Base-by-base conservation (phyloP, 2,329 filamentous ascomycete species). In the Xylaria sp. region DNA sequence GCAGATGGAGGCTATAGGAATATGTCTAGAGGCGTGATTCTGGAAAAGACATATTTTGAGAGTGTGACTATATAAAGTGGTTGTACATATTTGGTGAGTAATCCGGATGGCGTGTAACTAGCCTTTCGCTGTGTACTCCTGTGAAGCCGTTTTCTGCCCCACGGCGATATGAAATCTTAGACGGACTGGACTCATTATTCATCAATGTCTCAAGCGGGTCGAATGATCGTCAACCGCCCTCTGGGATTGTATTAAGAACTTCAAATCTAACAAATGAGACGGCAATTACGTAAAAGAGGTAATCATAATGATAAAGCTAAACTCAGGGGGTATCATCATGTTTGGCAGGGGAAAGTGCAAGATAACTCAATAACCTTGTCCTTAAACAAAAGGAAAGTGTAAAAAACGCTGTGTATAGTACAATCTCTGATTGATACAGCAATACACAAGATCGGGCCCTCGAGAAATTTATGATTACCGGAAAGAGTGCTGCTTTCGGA, bases 301-400 rank as follows among this genome's bases (percentile, higher is more conserved):
- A 46, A 46, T 31, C 20, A n/a, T 46, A 31, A 46, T 46, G 25
- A 63, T 51, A 20, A 28, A 64, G 43, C 20, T 28, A 51, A 61
- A 54, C 43, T 54, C 43, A 9, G 4, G 67, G 67, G 67, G 63
- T 69, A 69, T 63, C 62, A 52, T 57, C 13, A 23, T 54, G 3
- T 12, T 15, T 20, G 12, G 56, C 12, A 12, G 39, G n/a, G 25
- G 20, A 51, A 39, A 57, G 12, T 49, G 23, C 9, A 49, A 43
- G 51, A 18, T 18, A 46, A 46, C 13, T 7, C 15, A n/a, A 18
- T 46, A 18, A n/a, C 31, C n/a, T 18, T 28, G n/a, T n/a, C 28
- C 31, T 57, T 46, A 46, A 48, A 25, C 41, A 49, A 59, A 62
- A 61, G 49, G 20, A 6, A 67, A 25, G 6, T 6, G 23, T 23